phyloP scores from a whole-genome alignment of 805 yeast species.

The Yarrowia hollandica region DNA sequence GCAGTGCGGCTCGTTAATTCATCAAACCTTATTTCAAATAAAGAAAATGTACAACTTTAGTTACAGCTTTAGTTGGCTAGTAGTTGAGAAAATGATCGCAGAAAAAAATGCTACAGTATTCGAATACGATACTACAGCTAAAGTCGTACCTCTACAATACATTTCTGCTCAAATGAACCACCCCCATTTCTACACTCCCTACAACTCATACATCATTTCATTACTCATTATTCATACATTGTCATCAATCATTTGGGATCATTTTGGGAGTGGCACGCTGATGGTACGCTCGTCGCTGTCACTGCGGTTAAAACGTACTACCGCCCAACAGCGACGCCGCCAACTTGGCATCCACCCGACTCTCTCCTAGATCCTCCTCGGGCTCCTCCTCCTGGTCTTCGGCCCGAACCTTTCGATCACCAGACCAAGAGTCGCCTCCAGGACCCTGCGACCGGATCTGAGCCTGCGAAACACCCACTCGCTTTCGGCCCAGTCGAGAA shows the following conservation, averaged over 20 bases:
- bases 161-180: no score
- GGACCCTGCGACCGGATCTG: slow-evolving; percentile 50
- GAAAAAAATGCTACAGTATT: no score
- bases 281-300: no score
- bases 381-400: neutral
- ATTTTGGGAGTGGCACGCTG: no score
- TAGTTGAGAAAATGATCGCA: no score
- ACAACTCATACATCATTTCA: neutral
- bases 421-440: slow-evolving; percentile 61
- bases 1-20: no score
- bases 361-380: neutral
- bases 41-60: no score
- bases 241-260: slow-evolving; percentile 15
- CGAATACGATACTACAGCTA: no score
- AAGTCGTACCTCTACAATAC: no score
- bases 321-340: slow-evolving; percentile 24
- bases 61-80: no score
- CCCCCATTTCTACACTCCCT: neutral
- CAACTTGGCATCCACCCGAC: slow-evolving; percentile 18
- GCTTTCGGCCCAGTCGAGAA: slow-evolving; percentile 76
- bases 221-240: slow-evolving; percentile 29
- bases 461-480: slow-evolving; percentile 42
- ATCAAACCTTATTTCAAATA: no score
- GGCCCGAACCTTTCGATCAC: slow-evolving; percentile 44
- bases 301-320: neutral